A percentile compares a stretch with the other conserved stretches of the same genome.
phyloP scores from a whole-genome alignment of 208 protist genomes.

The Acanthamoeba castellanii region DNA sequence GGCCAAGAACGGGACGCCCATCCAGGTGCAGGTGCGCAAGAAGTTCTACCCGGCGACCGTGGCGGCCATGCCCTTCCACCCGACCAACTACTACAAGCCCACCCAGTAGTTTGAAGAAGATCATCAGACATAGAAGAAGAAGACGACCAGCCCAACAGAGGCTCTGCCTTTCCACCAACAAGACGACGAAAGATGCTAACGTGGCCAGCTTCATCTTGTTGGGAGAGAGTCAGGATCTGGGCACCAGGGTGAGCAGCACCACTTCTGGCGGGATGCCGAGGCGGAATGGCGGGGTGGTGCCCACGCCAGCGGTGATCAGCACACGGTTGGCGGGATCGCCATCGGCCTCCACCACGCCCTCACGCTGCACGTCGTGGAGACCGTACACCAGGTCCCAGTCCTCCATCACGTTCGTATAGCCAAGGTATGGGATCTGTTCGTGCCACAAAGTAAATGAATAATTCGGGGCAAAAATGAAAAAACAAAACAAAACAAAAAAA shows the following conservation, averaged over 20 bases:
- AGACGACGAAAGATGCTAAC: too few relatives aligned
- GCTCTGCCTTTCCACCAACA: too few relatives aligned
- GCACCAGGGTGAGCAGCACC: background rate
- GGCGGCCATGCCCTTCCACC: conserved; percentile 95
- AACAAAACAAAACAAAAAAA: too few relatives aligned
- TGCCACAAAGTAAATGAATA: background rate
- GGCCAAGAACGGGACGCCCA: conserved; percentile 85
- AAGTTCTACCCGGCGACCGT: conserved; percentile 91
- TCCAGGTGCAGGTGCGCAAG: conserved; percentile 91
- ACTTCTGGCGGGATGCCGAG: conserved; percentile 59
- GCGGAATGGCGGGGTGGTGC: conserved; percentile 54
- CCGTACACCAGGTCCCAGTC: conserved; percentile 60
- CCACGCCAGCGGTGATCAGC: conserved; percentile 5
- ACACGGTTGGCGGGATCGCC: background rate
- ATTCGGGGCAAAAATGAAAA: too few relatives aligned
- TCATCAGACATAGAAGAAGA: too few relatives aligned
- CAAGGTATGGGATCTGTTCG: background rate
- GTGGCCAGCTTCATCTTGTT: too few relatives aligned
- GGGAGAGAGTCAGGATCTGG: too few relatives aligned
- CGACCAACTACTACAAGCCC: conserved; percentile 85
- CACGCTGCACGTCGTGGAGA: background rate
- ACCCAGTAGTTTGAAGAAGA: background rate
- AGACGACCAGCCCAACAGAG: too few relatives aligned
- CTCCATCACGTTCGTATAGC: conserved; percentile 25
- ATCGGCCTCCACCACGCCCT: background rate